Conservation (phyloP, 2,329 filamentous ascomycete species). For the Thermomyces lanuginosus region DNA sequence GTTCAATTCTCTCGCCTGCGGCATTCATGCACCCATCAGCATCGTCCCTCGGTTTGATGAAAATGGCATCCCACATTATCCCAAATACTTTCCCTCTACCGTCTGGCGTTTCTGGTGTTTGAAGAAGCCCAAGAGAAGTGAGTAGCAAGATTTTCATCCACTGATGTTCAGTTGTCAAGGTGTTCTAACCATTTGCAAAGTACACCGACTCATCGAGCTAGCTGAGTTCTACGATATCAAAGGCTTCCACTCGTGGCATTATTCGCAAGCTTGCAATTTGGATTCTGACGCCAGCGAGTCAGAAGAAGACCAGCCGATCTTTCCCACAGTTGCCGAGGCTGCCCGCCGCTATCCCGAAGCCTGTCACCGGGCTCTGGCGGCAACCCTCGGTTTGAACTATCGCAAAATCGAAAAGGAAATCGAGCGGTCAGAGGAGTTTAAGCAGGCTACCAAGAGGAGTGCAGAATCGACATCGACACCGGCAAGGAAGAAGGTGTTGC, state of each 20-base stretch:
- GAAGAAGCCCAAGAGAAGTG: slow-evolving; percentile 25
- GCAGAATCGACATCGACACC: no score
- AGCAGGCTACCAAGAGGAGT: no score
- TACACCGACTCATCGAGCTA: slow-evolving; percentile 22
- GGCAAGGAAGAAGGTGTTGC: no score
- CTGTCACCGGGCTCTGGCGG: slow-evolving; percentile 25
- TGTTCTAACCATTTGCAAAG: slow-evolving; percentile 11
- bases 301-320: slow-evolving; percentile 21
- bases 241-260: slow-evolving; percentile 25
- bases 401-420: slow-evolving; percentile 27
- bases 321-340: slow-evolving; percentile 21
- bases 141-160: slow-evolving; percentile 8
- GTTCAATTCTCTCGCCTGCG: slow-evolving; percentile 26
- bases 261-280: no score
- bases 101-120: slow-evolving; percentile 29
- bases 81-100: slow-evolving; percentile 22
- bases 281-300: slow-evolving; percentile 26
- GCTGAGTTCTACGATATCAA: slow-evolving; percentile 26
- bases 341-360: slow-evolving; percentile 21
- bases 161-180: slow-evolving; percentile 2
- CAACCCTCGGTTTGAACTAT: slow-evolving; percentile 24
- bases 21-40: slow-evolving; percentile 21
- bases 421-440: no score
- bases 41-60: slow-evolving; percentile 19
- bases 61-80: slow-evolving; percentile 21